Base-by-base conservation (phyloP, 2,329 filamentous ascomycete species). In the Phyllosticta citribraziliensis region DNA sequence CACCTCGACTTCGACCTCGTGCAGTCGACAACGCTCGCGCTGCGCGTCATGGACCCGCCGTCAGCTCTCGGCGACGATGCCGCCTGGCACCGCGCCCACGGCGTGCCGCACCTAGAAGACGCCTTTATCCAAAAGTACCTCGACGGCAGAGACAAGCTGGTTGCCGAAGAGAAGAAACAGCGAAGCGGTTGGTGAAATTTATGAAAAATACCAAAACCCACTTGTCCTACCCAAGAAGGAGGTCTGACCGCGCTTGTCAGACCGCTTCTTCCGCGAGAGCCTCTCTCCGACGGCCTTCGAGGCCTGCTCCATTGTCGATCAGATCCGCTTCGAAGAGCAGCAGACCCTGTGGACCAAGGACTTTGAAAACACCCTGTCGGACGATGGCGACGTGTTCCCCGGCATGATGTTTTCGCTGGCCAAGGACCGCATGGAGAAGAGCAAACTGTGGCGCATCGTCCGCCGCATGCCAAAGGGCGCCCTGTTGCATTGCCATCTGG, bases 391-490 rank as follows among this genome's bases (percentile, higher is more conserved):
- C 66, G 78, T 93, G 57, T 90, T 88, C 70, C 91, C 91, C 0
- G 92, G 92, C 11, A 96, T 96, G 88, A 94, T 96, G 88, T 97
- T 96, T 75, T 86, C 84, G 40, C 80, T 93, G 40, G 91, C 91
- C 67, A 93, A 91, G 73, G 83, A 86, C n/a, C 84, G 85, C 47
- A 95, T 96, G 84, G 90, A 96, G 74, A 80, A 80, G 66, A 96
- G 90, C 14, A 86, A 86, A 69, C 79, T 97, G 24, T 97, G 91
- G 91, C 82, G 85, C 65, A 94, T 97, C 67, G 82, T 96, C 17
- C 83, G 86, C 63, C 82, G 79, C 65, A 91, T 97, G 88, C 93
- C 93, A 27, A 97, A 97, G 73, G 94, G 93, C 12, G 82, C 87
- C 9, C 78, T 96, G 30, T 76, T 96, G 63, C 92, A 97, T 76